Base-by-base conservation (phyloP, 345 rosid genomes). In the Boechera stricta region DNA sequence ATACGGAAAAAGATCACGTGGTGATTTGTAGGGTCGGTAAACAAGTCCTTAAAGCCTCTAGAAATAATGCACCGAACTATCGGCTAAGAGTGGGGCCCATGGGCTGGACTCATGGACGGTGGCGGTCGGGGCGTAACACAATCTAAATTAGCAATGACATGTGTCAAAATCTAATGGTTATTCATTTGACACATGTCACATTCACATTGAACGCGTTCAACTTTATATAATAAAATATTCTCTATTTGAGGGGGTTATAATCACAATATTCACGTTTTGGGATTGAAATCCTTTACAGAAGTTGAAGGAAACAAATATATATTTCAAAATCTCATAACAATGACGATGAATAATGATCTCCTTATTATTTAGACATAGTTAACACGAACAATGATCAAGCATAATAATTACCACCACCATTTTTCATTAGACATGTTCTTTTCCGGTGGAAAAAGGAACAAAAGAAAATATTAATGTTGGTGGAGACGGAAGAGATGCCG, bases 401-500 rank as follows among this genome's bases (percentile, higher is more conserved):
- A 69, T 53, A 41, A 21, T 15, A 42, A 53, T 61, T 12, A 76
- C 41, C 55, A 75, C 62, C 74, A 59, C n/a, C 21, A 76, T 33
- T 15, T 41, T 64, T 33, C 18, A 63, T 33, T 53, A 74, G 5
- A 65, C 21, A 64, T 33, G 18, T 45, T 54, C 18, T 36, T 28
- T 45, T 9, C 10, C 10, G 56, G 15, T 64, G 72, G n/a, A 13
- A 39, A 39, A 21, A 38, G 3, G 0, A 33, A 56, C 0, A 29
- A 26, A 2, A 15, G 15, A 56, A 16, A 13, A 15, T 26, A 70
- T 18, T 64, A 77, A 10, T 56, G 49, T 57, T 77, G 67, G 44
- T 64, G 56, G 74, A 76, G 72, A 7, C 56, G 38, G 73, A 75
- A 10, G 79, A 67, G 76, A 18, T 71, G 76, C 80, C 31, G 7